Percentiles rank a stretch among this genome's conserved stretches.
These are phyloP conservation scores for Brassica balearica DNA, from an alignment of 441 rosid genomes.

Conservation along the genomic window DNA sequence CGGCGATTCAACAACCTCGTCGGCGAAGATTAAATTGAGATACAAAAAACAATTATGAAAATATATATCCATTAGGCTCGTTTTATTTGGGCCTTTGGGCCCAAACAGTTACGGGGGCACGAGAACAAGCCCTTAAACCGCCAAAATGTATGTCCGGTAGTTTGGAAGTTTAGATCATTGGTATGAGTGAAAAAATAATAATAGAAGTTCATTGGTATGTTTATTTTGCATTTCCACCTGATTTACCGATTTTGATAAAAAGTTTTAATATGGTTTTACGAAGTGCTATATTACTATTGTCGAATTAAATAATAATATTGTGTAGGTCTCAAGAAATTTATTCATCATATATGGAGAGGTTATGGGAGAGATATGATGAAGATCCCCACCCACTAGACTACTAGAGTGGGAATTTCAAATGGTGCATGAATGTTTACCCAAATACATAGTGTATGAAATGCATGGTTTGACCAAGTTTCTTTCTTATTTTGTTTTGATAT, in stretches of 20 bases:
- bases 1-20: slow-evolving; percentile 26
- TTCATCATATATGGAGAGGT: slow-evolving; percentile 24
- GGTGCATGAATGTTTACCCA: slow-evolving; percentile 48
- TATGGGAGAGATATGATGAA: slow-evolving; percentile 47
- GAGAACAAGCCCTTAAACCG: neutral
- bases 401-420: slow-evolving; percentile 40
- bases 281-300: neutral
- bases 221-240: slow-evolving; percentile 16
- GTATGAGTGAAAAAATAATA: neutral
- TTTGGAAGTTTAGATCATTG: neutral
- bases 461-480: slow-evolving; percentile 40
- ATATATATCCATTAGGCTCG: slow-evolving; percentile 3
- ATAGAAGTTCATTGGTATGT: neutral
- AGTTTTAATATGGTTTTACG: neutral
- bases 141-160: neutral
- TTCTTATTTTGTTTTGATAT: slow-evolving; percentile 33
- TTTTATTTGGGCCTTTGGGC: neutral
- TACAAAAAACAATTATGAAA: no score
- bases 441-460: slow-evolving; percentile 33
- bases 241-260: neutral
- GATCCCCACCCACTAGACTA: slow-evolving; percentile 46
- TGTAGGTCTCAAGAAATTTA: slow-evolving; percentile 5
- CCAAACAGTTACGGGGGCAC: neutral
- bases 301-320: slow-evolving; percentile 13
- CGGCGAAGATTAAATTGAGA: slow-evolving; percentile 17